phyloP scores from a whole-genome alignment of 225 moss, liverwort and hornwort species.

The Anthoceros angustus region DNA sequence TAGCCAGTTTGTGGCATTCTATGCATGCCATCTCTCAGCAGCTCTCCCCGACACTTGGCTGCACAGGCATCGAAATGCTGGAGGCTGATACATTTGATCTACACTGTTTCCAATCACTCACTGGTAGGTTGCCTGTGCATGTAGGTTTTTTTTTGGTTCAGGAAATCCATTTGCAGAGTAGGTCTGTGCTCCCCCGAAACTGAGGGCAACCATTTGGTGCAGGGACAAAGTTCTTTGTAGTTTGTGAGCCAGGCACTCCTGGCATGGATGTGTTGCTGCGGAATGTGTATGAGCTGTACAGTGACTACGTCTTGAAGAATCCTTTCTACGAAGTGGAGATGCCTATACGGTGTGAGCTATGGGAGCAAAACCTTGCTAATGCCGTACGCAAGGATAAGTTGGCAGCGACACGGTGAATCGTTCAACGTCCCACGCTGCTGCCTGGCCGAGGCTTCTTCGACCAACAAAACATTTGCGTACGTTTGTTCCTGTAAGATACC shows the following conservation, averaged over 20 bases:
- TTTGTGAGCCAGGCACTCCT: slow-evolving; percentile 44
- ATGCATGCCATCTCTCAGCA: slow-evolving; percentile 94
- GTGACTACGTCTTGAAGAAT: slow-evolving; percentile 74
- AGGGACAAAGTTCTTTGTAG: slow-evolving; percentile 83
- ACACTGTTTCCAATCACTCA: slow-evolving; percentile 84
- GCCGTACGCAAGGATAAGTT: slow-evolving; percentile 56
- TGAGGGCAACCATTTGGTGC: slow-evolving; percentile 3
- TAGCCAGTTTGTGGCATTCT: slow-evolving; percentile 95
- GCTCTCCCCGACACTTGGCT: slow-evolving; percentile 68
- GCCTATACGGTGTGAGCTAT: slow-evolving; percentile 78
- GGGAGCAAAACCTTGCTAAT: slow-evolving; percentile 53
- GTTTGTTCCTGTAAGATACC: no score
- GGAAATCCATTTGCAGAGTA: background rate
- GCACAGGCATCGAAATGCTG: slow-evolving; percentile 73
- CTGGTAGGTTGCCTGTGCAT: slow-evolving; percentile 26
- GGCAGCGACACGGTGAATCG: slow-evolving; percentile 15
- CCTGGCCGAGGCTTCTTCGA: no score
- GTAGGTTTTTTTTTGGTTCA: background rate
- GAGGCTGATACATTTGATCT: slow-evolving; percentile 84
- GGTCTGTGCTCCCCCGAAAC: background rate
- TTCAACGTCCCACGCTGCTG: no score
- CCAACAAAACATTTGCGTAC: no score
- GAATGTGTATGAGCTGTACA: slow-evolving; percentile 63
- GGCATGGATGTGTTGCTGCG: slow-evolving; percentile 41
- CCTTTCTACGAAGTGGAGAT: slow-evolving; percentile 90